These are phyloP conservation scores for Phaeosphaeria sp. DNA, from an alignment of 2,329 filamentous ascomycete genomes.

Conservation along the genomic window DNA sequence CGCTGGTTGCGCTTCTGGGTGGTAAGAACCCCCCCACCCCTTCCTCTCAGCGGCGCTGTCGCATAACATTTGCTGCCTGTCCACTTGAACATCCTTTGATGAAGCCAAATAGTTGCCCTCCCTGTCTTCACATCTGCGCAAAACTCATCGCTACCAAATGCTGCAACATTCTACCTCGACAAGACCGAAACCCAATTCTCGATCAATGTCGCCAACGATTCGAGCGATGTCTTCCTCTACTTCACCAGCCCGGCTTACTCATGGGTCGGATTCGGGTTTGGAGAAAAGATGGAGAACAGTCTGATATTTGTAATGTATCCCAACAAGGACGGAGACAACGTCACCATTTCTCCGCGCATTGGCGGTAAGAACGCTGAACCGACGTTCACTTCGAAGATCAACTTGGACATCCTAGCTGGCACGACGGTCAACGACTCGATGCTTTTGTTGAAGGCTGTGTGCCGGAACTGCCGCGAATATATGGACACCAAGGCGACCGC, in stretches of 20 bases:
- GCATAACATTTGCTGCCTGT: neutral
- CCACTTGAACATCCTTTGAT: neutral
- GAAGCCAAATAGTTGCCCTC: neutral
- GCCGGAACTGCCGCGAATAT: slow-evolving; percentile 49
- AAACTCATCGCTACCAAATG: slow-evolving; percentile 9
- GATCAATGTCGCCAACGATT: slow-evolving; percentile 40
- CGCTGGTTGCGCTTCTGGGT: slow-evolving; percentile 15
- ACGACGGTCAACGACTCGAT: slow-evolving; percentile 43
- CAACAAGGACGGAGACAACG: slow-evolving; percentile 40
- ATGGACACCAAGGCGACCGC: slow-evolving; percentile 39
- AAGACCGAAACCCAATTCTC: slow-evolving; percentile 46
- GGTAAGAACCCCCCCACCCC: slow-evolving; percentile 10
- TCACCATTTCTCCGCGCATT: slow-evolving; percentile 48
- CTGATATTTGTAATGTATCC: slow-evolving; percentile 56
- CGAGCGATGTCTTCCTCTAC: slow-evolving; percentile 44
- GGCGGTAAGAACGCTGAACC: slow-evolving; percentile 46
- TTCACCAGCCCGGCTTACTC: slow-evolving; percentile 47
- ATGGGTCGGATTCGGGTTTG: slow-evolving; percentile 55
- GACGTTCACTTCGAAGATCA: slow-evolving; percentile 30
- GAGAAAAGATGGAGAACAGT: slow-evolving; percentile 50
- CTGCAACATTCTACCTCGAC: slow-evolving; percentile 40
- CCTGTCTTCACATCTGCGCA: slow-evolving; percentile 21
- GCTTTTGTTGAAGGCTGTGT: slow-evolving; percentile 48
- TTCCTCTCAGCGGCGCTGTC: neutral
- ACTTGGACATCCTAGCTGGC: slow-evolving; percentile 38